Percentiles rank a stretch among this genome's conserved stretches.
Conservation (phyloP, 2,329 filamentous ascomycete species). For the Dactylella cylindrospora region DNA sequence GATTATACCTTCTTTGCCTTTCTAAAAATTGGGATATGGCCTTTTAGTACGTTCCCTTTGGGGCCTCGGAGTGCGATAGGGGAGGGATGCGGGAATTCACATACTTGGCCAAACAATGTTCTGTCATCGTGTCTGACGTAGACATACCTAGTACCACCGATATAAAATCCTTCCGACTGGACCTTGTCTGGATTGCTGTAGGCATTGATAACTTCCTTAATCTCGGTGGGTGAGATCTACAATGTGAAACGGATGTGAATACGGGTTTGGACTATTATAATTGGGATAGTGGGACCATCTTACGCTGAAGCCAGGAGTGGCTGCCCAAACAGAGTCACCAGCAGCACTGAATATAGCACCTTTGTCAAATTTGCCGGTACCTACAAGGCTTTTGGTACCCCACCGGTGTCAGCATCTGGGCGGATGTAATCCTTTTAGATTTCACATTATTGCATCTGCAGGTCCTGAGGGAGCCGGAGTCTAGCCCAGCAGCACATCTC, state of each 20-base stretch:
- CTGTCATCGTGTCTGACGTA: constrained; percentile 59
- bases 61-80: not conserved
- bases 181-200: constrained; percentile 55
- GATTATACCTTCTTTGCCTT: constrained; percentile 78
- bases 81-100: constrained; percentile 54
- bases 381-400: constrained; percentile 69
- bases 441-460: no score
- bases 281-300: constrained; percentile 48
- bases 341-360: constrained; percentile 79
- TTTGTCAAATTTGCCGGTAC: constrained; percentile 76
- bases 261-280: not conserved
- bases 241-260: constrained; percentile 23
- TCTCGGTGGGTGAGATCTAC: constrained; percentile 55
- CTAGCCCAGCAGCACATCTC: no score
- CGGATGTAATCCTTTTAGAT: no score
- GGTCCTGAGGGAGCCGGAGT: no score
- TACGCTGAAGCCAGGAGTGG: constrained; percentile 72
- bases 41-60: not conserved
- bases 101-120: constrained; percentile 83
- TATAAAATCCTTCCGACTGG: constrained; percentile 66
- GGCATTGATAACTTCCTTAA: constrained; percentile 62
- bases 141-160: constrained; percentile 77
- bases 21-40: constrained; percentile 13
- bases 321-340: constrained; percentile 79
- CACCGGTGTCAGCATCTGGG: constrained; percentile 7